Conservation (phyloP, 257 asterid species). For the Capsicum rhomboideum region DNA sequence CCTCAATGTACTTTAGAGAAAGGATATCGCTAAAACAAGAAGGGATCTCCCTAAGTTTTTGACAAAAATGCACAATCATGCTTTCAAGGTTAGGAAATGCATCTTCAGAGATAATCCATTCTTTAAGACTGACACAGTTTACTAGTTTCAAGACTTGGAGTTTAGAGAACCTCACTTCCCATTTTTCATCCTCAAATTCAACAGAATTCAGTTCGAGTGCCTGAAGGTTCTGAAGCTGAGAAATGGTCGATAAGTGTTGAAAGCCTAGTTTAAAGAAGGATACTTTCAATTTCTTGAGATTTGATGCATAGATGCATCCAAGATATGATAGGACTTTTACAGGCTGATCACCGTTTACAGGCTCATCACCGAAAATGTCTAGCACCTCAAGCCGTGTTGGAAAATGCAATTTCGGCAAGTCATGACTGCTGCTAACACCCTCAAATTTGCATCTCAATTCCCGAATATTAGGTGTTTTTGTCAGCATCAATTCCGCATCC, state of each 20-base stretch:
- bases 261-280: not conserved
- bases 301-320: not conserved
- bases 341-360: no score
- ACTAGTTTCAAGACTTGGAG: not conserved
- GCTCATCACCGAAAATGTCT: not conserved
- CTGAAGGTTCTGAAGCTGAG: not conserved
- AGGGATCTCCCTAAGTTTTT: not conserved
- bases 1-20: not conserved
- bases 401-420: not conserved
- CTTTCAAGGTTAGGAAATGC: not conserved
- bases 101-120: not conserved
- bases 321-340: not conserved
- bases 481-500: not conserved
- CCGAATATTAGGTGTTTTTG: not conserved
- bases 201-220: not conserved
- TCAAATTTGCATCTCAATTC: not conserved
- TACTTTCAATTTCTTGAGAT: slow-evolving; percentile 1
- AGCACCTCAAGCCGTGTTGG: not conserved
- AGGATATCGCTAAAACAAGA: not conserved
- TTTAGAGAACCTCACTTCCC: not conserved
- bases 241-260: not conserved
- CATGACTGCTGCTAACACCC: not conserved
- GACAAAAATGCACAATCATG: not conserved
- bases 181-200: not conserved
- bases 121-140: not conserved